Percentiles rank a stretch among this genome's conserved stretches.
Conservation (phyloP, 768 basidiomycete species). For the Coprinellus micaceus region DNA sequence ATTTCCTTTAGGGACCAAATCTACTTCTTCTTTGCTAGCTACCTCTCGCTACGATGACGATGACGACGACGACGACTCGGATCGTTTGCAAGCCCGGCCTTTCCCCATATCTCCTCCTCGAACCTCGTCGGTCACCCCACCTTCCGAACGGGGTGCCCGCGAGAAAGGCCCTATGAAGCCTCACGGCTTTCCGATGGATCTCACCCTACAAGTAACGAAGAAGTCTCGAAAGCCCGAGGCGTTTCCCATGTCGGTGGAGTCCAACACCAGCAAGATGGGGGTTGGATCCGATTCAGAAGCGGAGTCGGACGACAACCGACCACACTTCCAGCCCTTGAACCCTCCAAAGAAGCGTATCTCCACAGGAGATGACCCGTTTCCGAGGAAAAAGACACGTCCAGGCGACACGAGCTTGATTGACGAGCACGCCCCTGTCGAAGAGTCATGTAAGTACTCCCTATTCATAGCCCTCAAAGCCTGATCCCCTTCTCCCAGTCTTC, state of each 20-base stretch:
- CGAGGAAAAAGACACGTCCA: conserved; percentile 5
- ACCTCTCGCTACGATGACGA: no score
- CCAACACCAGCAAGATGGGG: no score
- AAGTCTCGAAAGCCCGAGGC: no score
- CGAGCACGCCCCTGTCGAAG: conserved; percentile 23
- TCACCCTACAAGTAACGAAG: no score
- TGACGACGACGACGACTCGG: not conserved
- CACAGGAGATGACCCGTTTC: not conserved
- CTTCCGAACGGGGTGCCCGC: not conserved
- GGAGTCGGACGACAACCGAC: conserved; percentile 5
- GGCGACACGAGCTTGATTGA: conserved; percentile 1
- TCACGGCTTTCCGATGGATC: no score
- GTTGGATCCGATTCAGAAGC: no score
- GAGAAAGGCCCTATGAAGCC: no score
- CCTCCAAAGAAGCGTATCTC: not conserved
- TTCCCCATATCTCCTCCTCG: not conserved
- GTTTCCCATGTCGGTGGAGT: not conserved
- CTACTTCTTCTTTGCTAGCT: no score
- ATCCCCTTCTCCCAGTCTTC: conserved; percentile 37
- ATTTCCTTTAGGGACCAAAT: not conserved
- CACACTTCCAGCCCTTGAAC: not conserved
- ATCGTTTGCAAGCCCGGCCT: not conserved
- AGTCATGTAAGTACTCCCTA: conserved; percentile 34
- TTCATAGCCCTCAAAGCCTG: not conserved
- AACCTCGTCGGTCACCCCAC: not conserved